Evolutionary conservation across 73 alveolate genomes (phyloP), one percentile per base, ranked within the genome.

Genomic region (Blepharisma stoltei): DNA sequence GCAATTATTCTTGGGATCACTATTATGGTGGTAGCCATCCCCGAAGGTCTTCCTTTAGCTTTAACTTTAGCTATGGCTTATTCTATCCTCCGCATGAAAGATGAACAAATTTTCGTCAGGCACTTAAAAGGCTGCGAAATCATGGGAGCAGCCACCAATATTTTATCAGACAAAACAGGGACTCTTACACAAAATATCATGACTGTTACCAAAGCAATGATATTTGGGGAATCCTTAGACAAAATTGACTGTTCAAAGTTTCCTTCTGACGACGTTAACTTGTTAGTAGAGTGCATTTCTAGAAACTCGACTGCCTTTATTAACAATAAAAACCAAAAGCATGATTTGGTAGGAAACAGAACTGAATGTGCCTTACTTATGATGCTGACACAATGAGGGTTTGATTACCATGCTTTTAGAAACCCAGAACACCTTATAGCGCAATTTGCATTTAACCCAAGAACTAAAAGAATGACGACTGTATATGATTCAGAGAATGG

Each of bases 11-110:
- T 90, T 37, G 83, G 95, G 38, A 92, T 93, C 20, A 89, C 97
- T 9, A 89, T 96, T 11, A 86, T 96, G 23, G 98, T 96, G n/a
- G 98, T 94, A 18, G 97, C 97, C 45, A 97, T 96, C 48, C 99
- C 99, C 7, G 99, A 96, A 88, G 99, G 99, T 6, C 88, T 96
- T 11, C 98, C 98, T 25, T 82, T 94, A 32, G 98, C 99, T 32
- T 98, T 96, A 25, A 94, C 99, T 7, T 90, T 96, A 77, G 86
- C 97, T 54, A 89, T 96, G 21, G 98, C 98, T 52, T 94, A 88
- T 84, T 88, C 98, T n/a, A 96, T 94, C n/a, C 86, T 87, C 75
- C 87, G 94, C 81, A 94, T 96, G 97, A 92, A 89, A 80, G 95
- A 92, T 77, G 92, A 90, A 55, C 54, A 94, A 38, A 96, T 91